Percentiles rank a stretch among this genome's conserved stretches.
phyloP scores from a whole-genome alignment of 225 moss, liverwort and hornwort species.

The Ulota crispa region DNA sequence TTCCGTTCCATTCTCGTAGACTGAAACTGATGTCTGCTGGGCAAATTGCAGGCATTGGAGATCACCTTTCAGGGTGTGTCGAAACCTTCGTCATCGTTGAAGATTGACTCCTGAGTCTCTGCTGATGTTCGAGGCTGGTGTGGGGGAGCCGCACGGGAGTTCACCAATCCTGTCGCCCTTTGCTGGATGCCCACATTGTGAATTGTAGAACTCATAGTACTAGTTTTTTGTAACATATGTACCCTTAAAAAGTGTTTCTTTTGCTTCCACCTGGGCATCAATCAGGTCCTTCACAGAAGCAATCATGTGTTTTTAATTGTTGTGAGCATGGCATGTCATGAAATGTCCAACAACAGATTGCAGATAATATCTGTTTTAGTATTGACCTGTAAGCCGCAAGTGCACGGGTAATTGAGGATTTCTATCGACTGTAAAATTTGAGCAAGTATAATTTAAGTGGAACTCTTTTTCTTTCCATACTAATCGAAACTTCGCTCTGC shows the following conservation, averaged over 20 bases:
- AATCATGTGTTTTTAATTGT: background rate
- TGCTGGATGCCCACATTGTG: conserved; percentile 4
- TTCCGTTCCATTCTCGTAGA: too few relatives aligned
- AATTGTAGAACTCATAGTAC: background rate
- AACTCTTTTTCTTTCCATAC: background rate
- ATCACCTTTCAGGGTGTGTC: conserved; percentile 53
- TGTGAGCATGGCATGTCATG: background rate
- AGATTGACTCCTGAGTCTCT: conserved; percentile 16
- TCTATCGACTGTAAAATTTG: conserved; percentile 5
- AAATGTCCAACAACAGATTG: background rate
- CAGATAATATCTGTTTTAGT: background rate
- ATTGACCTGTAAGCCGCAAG: conserved; percentile 1
- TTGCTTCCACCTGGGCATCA: background rate
- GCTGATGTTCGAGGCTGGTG: background rate
- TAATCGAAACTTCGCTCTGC: background rate
- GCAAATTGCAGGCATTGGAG: conserved; percentile 61
- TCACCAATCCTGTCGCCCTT: conserved; percentile 28
- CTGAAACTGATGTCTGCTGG: background rate
- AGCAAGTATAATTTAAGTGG: background rate
- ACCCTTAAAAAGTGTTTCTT: background rate
- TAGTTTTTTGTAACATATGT: conserved; percentile 24
- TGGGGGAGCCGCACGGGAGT: conserved; percentile 35
- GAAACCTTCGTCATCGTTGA: conserved; percentile 10
- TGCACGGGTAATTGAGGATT: conserved; percentile 20
- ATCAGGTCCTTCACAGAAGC: background rate